Evolutionary conservation across 2,329 filamentous ascomycete species (phyloP).

Genomic region (Colletotrichum truncatum): DNA sequence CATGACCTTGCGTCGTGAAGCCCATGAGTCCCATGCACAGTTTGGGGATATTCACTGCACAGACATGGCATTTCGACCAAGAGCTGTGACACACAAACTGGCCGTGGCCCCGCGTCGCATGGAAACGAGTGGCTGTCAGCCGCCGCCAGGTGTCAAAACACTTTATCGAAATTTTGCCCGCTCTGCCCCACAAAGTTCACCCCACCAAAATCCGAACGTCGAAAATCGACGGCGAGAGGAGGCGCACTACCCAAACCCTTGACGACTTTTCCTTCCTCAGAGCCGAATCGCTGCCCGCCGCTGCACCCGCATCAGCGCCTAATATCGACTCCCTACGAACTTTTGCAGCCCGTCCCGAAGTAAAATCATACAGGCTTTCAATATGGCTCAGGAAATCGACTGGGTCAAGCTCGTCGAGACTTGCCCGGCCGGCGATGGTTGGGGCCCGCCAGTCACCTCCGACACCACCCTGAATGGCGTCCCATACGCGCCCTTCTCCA

Average conservation of each 20-base stretch:
- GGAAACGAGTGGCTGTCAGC: conserved; percentile 17
- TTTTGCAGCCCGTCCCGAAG: background rate
- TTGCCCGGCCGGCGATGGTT: conserved; percentile 80
- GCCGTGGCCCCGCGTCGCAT: conserved; percentile 15
- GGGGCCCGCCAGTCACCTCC: conserved; percentile 84
- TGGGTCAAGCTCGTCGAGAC: conserved; percentile 73
- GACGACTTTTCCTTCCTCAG: conserved; percentile 30
- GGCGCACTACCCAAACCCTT: conserved; percentile 29
- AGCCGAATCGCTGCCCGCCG: conserved; percentile 26
- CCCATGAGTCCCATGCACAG: too few relatives aligned
- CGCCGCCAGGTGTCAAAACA: conserved; percentile 14
- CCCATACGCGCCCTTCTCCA: conserved; percentile 97
- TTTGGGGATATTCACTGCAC: background rate
- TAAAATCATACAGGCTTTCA: conserved; percentile 30
- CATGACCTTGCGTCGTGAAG: too few relatives aligned
- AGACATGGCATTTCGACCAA: background rate
- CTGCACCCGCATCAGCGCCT: conserved; percentile 17
- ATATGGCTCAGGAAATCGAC: conserved; percentile 64
- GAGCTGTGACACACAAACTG: background rate
- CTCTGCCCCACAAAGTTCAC: conserved; percentile 33
- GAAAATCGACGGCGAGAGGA: conserved; percentile 32
- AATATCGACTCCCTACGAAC: background rate
- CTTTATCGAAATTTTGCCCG: conserved; percentile 31
- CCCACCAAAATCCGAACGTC: conserved; percentile 33
- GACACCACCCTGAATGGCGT: conserved; percentile 94